phyloP scores from a whole-genome alignment of 2,329 filamentous ascomycete genomes.

The Penicillium sp. region DNA sequence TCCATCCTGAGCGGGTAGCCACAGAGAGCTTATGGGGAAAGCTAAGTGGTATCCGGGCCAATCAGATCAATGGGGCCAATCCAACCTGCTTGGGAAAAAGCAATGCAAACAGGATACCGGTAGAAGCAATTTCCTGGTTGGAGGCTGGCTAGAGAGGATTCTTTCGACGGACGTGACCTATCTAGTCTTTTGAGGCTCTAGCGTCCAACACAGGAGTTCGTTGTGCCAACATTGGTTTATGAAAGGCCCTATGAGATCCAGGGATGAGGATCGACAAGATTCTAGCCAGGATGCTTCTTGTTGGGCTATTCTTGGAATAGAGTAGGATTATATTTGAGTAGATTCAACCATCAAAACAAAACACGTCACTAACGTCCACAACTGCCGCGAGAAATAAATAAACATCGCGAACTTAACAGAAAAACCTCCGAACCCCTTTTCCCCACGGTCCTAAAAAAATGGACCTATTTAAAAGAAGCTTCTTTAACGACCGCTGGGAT shows the following conservation, averaged over 20 bases:
- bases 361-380: background rate
- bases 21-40: slow-evolving; percentile 29
- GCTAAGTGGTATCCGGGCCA: slow-evolving; percentile 17
- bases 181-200: slow-evolving; percentile 16
- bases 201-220: background rate
- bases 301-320: background rate
- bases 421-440: background rate
- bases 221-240: background rate
- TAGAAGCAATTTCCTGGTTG: background rate
- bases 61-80: background rate
- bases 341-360: background rate
- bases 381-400: background rate
- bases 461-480: slow-evolving; percentile 22
- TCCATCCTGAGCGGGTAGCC: slow-evolving; percentile 27
- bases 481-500: slow-evolving; percentile 20
- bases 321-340: no score
- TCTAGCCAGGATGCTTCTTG: background rate
- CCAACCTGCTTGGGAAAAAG: slow-evolving; percentile 16
- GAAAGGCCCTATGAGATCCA: background rate
- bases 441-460: slow-evolving; percentile 5
- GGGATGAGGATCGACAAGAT: background rate
- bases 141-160: background rate
- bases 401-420: background rate
- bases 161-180: slow-evolving; percentile 12
- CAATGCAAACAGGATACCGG: slow-evolving; percentile 1